Evolutionary conservation across 768 basidiomycete genomes (phyloP).

Genomic region (Leccinum longicurvipes): DNA sequence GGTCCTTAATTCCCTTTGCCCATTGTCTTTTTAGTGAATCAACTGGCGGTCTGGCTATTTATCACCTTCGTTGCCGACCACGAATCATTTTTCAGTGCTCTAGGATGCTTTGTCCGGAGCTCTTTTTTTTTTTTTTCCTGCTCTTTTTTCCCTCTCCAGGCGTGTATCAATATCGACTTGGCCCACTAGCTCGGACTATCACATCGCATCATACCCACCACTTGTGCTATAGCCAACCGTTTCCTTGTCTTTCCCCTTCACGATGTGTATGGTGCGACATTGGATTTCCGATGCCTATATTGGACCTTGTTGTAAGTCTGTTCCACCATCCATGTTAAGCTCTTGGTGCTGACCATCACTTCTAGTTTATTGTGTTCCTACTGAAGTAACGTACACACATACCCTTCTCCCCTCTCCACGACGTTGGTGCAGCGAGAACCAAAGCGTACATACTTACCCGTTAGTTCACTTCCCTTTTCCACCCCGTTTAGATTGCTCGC

Average conservation of each 20-base stretch:
- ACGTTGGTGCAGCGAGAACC: conserved; percentile 21
- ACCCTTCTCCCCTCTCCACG: conserved; percentile 14
- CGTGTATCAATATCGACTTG: conserved; percentile 35
- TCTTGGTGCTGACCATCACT: conserved; percentile 7
- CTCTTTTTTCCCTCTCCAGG: neutral
- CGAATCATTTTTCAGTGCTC: neutral
- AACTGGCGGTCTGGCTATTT: conserved; percentile 18
- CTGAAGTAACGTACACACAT: conserved; percentile 26
- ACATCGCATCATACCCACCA: conserved; percentile 31
- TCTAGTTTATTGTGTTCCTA: conserved; percentile 28
- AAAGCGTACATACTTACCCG: conserved; percentile 18
- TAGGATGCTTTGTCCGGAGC: neutral
- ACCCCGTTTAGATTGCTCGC: conserved; percentile 21
- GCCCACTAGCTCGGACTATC: conserved; percentile 29
- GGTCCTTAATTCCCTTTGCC: conserved; percentile 20
- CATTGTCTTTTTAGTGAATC: conserved; percentile 29
- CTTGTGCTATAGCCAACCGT: conserved; percentile 23
- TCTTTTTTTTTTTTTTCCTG: neutral
- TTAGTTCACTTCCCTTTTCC: conserved; percentile 11
- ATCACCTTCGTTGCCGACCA: conserved; percentile 11
- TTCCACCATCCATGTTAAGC: neutral
- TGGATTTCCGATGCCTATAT: conserved; percentile 30
- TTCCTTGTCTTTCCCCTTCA: conserved; percentile 1
- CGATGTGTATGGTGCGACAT: conserved; percentile 33
- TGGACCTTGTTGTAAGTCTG: conserved; percentile 28